These are phyloP conservation scores for Xylaria cubensis DNA, from an alignment of 495 filamentous ascomycete species.

Conservation along the genomic window DNA sequence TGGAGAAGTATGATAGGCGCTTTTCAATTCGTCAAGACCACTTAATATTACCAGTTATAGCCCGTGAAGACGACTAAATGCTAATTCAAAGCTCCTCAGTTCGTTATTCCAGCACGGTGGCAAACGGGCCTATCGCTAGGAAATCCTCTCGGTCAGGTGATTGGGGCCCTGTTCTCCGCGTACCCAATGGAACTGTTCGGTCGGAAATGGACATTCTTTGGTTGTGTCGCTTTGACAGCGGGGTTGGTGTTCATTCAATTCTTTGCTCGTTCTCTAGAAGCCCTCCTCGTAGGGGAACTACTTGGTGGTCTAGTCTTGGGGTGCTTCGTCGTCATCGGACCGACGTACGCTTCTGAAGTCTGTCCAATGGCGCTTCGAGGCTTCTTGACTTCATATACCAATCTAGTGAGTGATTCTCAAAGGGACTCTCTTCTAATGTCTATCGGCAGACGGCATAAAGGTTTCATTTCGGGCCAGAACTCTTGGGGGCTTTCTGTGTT, in stretches of 20 bases:
- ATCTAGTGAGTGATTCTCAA: constrained; percentile 44
- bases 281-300: constrained; percentile 58
- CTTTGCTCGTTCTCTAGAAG: constrained; percentile 55
- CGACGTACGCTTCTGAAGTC: constrained; percentile 69
- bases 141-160: constrained; percentile 53
- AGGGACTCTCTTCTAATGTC: background rate
- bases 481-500: background rate
- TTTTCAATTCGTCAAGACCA: background rate
- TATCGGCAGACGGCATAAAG: background rate
- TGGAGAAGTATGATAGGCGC: constrained; percentile 36
- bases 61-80: background rate
- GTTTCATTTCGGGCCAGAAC: background rate
- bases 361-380: constrained; percentile 64
- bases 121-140: constrained; percentile 55
- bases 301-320: constrained; percentile 61
- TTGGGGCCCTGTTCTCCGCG: constrained; percentile 54
- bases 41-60: background rate
- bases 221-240: constrained; percentile 49
- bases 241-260: constrained; percentile 64
- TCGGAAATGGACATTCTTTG: constrained; percentile 52
- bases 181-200: constrained; percentile 56
- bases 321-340: constrained; percentile 61
- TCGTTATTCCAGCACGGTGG: constrained; percentile 53
- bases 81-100: constrained; percentile 30
- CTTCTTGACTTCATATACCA: constrained; percentile 65